phyloP scores from a whole-genome alignment of 768 basidiomycete genomes.

The Russula emetica region DNA sequence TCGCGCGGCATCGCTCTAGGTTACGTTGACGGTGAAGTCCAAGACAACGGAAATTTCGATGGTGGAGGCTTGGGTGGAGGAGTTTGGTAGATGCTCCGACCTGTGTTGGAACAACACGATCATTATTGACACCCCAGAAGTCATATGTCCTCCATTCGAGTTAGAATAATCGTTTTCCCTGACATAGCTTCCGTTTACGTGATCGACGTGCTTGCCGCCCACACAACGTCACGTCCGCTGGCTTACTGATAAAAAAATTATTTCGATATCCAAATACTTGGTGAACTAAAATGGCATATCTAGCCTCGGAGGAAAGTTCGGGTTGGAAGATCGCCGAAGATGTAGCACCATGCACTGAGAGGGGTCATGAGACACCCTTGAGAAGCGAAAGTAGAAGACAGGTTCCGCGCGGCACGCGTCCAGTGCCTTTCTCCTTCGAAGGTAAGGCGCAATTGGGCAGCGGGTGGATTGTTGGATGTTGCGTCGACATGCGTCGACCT shows the following conservation, averaged over 20 bases:
- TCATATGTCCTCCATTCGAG: constrained; percentile 4
- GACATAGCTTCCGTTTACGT: constrained; percentile 7
- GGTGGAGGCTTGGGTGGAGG: constrained; percentile 28
- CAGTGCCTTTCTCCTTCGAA: background rate
- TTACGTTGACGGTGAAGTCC: constrained; percentile 33
- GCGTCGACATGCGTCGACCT: constrained; percentile 3
- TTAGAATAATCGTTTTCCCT: constrained; percentile 8
- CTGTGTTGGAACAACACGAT: background rate
- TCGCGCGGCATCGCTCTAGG: constrained; percentile 29
- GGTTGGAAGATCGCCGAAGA: background rate
- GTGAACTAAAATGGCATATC: constrained; percentile 5
- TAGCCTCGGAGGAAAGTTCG: constrained; percentile 1
- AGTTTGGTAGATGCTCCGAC: constrained; percentile 28
- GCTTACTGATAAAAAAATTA: constrained; percentile 6
- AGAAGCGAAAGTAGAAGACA: constrained; percentile 1
- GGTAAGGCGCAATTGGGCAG: background rate
- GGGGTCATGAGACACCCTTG: constrained; percentile 18
- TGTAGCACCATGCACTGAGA: background rate
- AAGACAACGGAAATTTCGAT: constrained; percentile 13
- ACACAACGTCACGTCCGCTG: background rate
- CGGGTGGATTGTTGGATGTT: background rate
- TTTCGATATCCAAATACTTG: constrained; percentile 5
- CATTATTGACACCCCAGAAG: background rate
- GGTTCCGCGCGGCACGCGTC: constrained; percentile 6
- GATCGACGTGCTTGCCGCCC: constrained; percentile 7